phyloP scores from a whole-genome alignment of 2,329 filamentous ascomycete species.

The Didymella pinodella region DNA sequence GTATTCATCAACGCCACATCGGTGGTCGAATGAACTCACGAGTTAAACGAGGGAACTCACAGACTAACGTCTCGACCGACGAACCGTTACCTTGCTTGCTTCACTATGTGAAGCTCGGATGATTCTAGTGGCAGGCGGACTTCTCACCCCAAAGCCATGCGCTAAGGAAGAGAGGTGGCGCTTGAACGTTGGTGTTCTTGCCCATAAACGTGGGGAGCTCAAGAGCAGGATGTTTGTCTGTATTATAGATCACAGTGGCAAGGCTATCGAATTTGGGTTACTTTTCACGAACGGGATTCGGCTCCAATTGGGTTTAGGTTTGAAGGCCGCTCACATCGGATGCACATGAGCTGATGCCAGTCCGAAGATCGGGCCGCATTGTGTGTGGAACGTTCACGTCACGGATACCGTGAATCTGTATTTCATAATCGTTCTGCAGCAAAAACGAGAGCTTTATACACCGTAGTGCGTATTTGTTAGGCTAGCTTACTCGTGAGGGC shows the following conservation, averaged over 20 bases:
- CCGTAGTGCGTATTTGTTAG: too few relatives aligned
- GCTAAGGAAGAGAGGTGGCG: conserved; percentile 30
- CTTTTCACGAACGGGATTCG: conserved; percentile 23
- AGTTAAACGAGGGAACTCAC: background rate
- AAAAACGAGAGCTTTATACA: too few relatives aligned
- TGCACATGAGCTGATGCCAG: conserved; percentile 28
- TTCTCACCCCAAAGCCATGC: conserved; percentile 41
- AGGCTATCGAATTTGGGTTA: conserved; percentile 25
- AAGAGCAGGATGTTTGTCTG: conserved; percentile 19
- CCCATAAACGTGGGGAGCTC: conserved; percentile 26
- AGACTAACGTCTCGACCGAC: conserved; percentile 42
- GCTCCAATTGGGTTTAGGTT: conserved; percentile 22
- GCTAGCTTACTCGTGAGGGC: too few relatives aligned
- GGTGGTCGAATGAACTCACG: background rate
- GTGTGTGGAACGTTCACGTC: background rate
- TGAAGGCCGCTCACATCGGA: conserved; percentile 36
- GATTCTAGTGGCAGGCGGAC: conserved; percentile 43
- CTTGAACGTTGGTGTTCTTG: conserved; percentile 29
- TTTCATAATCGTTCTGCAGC: too few relatives aligned
- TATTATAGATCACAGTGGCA: conserved; percentile 16
- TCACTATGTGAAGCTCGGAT: conserved; percentile 48
- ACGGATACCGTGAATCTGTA: too few relatives aligned
- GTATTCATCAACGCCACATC: background rate
- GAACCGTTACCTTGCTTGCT: conserved; percentile 52
- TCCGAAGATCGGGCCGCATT: conserved; percentile 39